phyloP scores from a whole-genome alignment of 2,329 filamentous ascomycete genomes.

The Coniochaeta ligniaria region DNA sequence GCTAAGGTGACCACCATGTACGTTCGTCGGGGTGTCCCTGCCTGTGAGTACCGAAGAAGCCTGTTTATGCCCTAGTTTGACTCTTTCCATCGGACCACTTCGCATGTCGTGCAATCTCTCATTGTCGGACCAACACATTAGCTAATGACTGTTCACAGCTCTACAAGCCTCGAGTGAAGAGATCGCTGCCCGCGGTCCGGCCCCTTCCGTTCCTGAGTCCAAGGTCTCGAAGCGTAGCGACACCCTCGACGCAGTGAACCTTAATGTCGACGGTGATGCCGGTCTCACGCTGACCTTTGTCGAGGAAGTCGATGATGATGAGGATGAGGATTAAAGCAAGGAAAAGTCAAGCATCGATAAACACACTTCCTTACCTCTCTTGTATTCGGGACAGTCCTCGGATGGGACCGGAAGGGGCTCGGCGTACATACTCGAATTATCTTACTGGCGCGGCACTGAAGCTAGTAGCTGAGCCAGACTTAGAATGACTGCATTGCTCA shows the following conservation, averaged over 20 bases:
- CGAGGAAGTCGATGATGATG: constrained; percentile 27
- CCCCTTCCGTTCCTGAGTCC: constrained; percentile 1
- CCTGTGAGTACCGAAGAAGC: constrained; percentile 24
- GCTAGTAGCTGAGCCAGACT: not conserved
- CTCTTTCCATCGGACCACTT: not conserved
- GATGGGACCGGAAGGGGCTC: not conserved
- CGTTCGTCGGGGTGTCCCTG: constrained; percentile 33
- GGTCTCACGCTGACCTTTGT: constrained; percentile 41
- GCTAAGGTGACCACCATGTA: constrained; percentile 40
- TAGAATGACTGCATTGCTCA: not conserved
- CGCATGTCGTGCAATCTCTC: no score
- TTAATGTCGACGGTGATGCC: constrained; percentile 34
- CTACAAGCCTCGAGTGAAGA: constrained; percentile 16
- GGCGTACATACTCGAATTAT: not conserved
- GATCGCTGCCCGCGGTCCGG: constrained; percentile 6
- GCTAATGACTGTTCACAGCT: constrained; percentile 10
- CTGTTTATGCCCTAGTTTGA: not conserved
- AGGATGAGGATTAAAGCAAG: constrained; percentile 17
- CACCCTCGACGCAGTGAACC: constrained; percentile 33
- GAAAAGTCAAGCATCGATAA: not conserved
- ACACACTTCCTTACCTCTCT: constrained; percentile 2
- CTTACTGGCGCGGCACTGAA: not conserved
- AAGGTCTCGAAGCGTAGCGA: constrained; percentile 9
- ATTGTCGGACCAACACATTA: not conserved
- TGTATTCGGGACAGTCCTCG: not conserved